These are phyloP conservation scores for Populus alba DNA, from an alignment of 345 rosid species.

Conservation along the genomic window DNA sequence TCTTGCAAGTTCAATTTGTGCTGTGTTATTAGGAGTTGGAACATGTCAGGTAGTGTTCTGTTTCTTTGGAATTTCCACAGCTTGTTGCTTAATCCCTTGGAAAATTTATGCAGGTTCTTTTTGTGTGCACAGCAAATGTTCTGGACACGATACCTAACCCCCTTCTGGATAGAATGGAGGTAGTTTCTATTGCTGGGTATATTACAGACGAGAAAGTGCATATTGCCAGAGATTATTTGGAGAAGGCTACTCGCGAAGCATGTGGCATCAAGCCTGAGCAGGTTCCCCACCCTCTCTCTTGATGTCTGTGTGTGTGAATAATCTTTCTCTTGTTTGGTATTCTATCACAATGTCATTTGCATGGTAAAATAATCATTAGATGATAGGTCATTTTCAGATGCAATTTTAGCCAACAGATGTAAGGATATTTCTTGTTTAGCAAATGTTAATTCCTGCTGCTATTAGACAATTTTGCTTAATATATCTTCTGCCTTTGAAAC, in stretches of 20 bases:
- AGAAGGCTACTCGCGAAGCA: constrained; percentile 78
- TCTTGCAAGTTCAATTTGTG: background rate
- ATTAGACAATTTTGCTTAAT: constrained; percentile 1
- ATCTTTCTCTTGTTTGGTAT: background rate
- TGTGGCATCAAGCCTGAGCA: constrained; percentile 93
- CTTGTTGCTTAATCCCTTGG: constrained; percentile 15
- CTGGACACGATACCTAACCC: constrained; percentile 93
- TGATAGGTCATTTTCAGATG: background rate
- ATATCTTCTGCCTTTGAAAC: constrained; percentile 2
- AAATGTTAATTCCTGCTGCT: background rate
- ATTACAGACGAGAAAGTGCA: constrained; percentile 98
- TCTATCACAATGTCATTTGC: background rate
- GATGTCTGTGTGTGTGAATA: background rate
- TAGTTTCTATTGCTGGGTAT: constrained; percentile 93
- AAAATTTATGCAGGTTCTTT: constrained; percentile 61
- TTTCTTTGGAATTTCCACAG: background rate
- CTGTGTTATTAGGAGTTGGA: background rate
- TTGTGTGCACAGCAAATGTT: constrained; percentile 99
- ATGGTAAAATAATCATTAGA: background rate
- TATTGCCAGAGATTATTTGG: constrained; percentile 95
- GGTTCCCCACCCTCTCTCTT: constrained; percentile 39
- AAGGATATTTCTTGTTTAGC: background rate
- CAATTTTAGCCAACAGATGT: background rate
- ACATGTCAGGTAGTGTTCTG: background rate
- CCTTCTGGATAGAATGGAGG: constrained; percentile 98